Evolutionary conservation across 2,329 filamentous ascomycete genomes (phyloP), one percentile per base, ranked within the genome.

Genomic region (Microdochium nivale): DNA sequence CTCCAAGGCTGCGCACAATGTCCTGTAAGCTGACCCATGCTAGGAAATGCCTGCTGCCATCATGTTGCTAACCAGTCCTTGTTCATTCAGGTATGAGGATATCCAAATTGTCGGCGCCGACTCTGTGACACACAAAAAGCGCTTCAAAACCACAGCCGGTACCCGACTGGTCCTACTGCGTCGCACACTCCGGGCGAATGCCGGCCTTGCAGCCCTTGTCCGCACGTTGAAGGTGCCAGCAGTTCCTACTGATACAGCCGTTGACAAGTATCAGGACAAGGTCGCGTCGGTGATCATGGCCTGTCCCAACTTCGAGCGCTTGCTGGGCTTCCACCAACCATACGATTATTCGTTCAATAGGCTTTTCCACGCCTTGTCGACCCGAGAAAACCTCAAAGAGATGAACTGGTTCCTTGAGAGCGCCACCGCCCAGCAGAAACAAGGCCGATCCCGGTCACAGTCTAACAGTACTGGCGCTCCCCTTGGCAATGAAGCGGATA

Each of bases 271-370:
- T 59, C 72, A 81, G 53, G 74, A 82, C 56, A 63, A 80, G 2
- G 71, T 84, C 1, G 80, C 81, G 0, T 77, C 81, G 4, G 65
- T 86, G 24, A 70, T 86, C 52, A 83, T 84, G 80, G 76, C 79
- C 0, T 86, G 81, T 52, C 82, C 82, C 2, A 84, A 85, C 56
- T 68, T 86, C 11, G 81, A 86, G 65, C 71, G 73, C 49, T 66
- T 86, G 7, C 66, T 73, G 11, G 81, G 81, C 0, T 76, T 78
- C 37, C 72, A 78, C 51, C 72, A 75, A 2, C 63, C 66, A 3
- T 83, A 84, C 60, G 70, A 77, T 51, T 78, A 83, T 63, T 70
- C 73, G 1, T 83, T 79, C 58, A 77, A 72, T 60, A 74, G 76
- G 47, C 68, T 83, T 10, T 76, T 80, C 52, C 76, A 86, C 54